Evolutionary conservation across 2,329 filamentous ascomycete genomes (phyloP), one percentile per base, ranked within the genome.

Genomic region (Emergomyces orientalis): DNA sequence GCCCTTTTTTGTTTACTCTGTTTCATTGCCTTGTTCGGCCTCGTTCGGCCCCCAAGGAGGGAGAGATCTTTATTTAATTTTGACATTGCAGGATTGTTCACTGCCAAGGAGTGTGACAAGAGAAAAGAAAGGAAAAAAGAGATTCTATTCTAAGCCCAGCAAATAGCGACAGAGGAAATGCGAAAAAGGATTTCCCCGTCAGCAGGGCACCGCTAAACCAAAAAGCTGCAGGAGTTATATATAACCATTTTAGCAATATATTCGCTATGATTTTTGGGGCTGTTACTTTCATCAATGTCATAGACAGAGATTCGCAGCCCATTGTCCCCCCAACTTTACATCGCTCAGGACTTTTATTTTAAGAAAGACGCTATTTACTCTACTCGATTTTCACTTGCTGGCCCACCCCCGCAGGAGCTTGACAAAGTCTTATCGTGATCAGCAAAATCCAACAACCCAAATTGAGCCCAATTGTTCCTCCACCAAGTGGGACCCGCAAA

Each of bases 171-270:
- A 55, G 52, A 37, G 32, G 32, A n/a, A 34, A 32, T 2, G 52
- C 52, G 17, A n/a, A 55, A 55, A 55, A 55, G 30, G 19, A 8
- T 34, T 6, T 55, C n/a, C 30, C 52, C 52, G 32, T 37, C 52
- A 55, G 32, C 52, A 39, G 32, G 25, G 27, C 17, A 37, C 17
- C 27, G 52, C 32, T 55, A n/a, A 34, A 37, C 13, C 32, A n/a
- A 11, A 13, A n/a, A 55, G 7, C 19, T 37, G 52, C 52, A 55
- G 52, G 52, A 55, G 52, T 55, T 55, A 55, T 55, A 55, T 55
- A 55, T 37, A 25, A 34, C 52, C 32, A 25, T 37, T 22, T 19
- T 32, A 9, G 32, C 52, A 55, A 37, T 55, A 52, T 52, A 54
- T 54, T 54, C 34, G 25, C n/a, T n/a, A 54, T 55, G n/a, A 17